A percentile compares a stretch with the other conserved stretches of the same genome.
Evolutionary conservation across 1,139 yeast genomes (phyloP).

Genomic region (Yamadazyma songkhlaensis): DNA sequence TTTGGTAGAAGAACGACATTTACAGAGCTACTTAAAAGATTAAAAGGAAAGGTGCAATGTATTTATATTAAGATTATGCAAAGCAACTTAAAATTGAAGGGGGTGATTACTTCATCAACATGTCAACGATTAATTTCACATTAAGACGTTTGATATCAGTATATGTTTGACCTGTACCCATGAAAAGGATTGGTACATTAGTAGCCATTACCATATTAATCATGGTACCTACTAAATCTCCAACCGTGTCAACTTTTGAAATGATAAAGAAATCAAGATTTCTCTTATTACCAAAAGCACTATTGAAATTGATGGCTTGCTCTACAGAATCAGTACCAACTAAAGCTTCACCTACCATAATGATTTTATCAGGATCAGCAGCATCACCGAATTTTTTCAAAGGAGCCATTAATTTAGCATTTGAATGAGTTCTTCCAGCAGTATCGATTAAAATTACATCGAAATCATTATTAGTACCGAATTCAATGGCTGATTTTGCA

Average conservation of each 20-base stretch:
- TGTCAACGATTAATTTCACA: slow-evolving; percentile 88
- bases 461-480: slow-evolving; percentile 52
- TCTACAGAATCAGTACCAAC: slow-evolving; percentile 97
- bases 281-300: slow-evolving; percentile 85
- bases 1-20: too few species aligned
- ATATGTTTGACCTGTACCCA: slow-evolving; percentile 96
- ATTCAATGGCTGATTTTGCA: slow-evolving; percentile 89
- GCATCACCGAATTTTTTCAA: slow-evolving; percentile 93
- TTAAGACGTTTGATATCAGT: slow-evolving; percentile 92
- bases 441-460: slow-evolving; percentile 94
- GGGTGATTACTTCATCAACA: slow-evolving; percentile 51
- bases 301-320: slow-evolving; percentile 90
- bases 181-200: slow-evolving; percentile 89
- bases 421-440: slow-evolving; percentile 96
- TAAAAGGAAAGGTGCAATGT: too few species aligned
- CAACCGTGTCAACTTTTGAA: slow-evolving; percentile 96
- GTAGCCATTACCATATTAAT: slow-evolving; percentile 98
- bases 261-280: slow-evolving; percentile 87
- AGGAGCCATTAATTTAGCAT: slow-evolving; percentile 93
- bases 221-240: slow-evolving; percentile 94
- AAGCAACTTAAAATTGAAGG: too few species aligned
- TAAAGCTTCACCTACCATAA: slow-evolving; percentile 98
- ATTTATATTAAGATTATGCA: too few species aligned
- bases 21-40: too few species aligned
- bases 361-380: slow-evolving; percentile 92